These are phyloP conservation scores for Phaeoacremonium minimum DNA, from an alignment of 2,329 filamentous ascomycete genomes.

Conservation along the genomic window DNA sequence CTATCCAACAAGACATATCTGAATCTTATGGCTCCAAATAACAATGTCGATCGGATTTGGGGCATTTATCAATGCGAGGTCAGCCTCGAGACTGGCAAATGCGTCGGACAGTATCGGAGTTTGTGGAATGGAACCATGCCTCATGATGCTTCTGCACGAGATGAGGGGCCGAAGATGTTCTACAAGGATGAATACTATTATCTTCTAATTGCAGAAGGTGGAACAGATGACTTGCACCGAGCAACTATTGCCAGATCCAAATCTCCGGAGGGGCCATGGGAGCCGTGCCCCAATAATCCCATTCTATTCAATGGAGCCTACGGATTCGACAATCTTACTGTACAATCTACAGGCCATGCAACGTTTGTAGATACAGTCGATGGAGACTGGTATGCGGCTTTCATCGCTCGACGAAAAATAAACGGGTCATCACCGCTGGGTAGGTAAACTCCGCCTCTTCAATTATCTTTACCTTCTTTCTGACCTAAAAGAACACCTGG, in stretches of 20 bases:
- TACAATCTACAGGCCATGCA: too few species aligned
- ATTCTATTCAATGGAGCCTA: too few species aligned
- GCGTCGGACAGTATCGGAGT: conserved; percentile 56
- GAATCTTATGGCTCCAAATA: conserved; percentile 54
- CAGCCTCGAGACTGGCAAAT: conserved; percentile 38
- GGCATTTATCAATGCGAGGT: conserved; percentile 58
- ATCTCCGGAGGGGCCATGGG: conserved; percentile 57
- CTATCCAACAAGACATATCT: conserved; percentile 51
- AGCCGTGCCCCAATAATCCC: conserved; percentile 56
- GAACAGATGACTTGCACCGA: conserved; percentile 57
- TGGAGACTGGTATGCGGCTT: too few species aligned
- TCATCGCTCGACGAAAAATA: too few species aligned
- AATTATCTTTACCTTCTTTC: too few species aligned
- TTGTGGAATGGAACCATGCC: conserved; percentile 46
- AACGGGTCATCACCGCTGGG: too few species aligned
- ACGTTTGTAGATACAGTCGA: too few species aligned
- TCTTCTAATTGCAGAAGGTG: conserved; percentile 55
- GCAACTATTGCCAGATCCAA: conserved; percentile 52
- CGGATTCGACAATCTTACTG: too few species aligned
- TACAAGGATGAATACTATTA: conserved; percentile 57
- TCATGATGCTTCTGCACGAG: too few species aligned
- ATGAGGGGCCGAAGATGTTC: conserved; percentile 56
- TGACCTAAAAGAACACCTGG: too few species aligned
- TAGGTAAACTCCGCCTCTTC: too few species aligned
- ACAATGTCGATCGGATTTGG: conserved; percentile 43